These are phyloP conservation scores for Somion occarium DNA, from an alignment of 1,284 basidiomycete genomes.

Conservation along the genomic window DNA sequence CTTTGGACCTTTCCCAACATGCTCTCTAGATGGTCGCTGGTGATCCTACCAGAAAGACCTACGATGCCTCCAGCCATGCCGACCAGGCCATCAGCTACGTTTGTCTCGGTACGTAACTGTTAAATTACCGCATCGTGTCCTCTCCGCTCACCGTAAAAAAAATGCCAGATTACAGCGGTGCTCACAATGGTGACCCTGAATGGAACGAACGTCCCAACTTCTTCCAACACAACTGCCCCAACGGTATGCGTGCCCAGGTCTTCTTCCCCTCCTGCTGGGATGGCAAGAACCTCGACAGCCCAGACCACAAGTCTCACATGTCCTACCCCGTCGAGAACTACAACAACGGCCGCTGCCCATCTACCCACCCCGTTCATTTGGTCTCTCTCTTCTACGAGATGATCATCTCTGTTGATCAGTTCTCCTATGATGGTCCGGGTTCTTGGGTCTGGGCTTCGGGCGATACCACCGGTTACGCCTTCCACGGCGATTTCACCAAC, in stretches of 20 bases:
- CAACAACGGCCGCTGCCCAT: constrained; percentile 28
- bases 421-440: constrained; percentile 20
- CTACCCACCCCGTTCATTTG: constrained; percentile 25
- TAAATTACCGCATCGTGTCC: not conserved
- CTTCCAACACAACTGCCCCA: constrained; percentile 29
- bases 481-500: constrained; percentile 31
- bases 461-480: constrained; percentile 26
- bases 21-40: constrained; percentile 36
- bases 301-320: constrained; percentile 52
- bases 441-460: constrained; percentile 29
- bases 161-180: constrained; percentile 29
- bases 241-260: constrained; percentile 38
- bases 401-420: constrained; percentile 19
- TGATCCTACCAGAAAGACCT: constrained; percentile 29
- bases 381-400: constrained; percentile 30
- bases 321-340: constrained; percentile 38
- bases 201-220: constrained; percentile 26
- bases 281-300: constrained; percentile 38
- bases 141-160: not conserved
- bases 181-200: constrained; percentile 20
- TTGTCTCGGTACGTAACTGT: constrained; percentile 28
- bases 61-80: constrained; percentile 31
- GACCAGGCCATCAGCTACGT: constrained; percentile 38
- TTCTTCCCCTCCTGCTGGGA: constrained; percentile 45
- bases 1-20: constrained; percentile 10